Percentiles rank a stretch among this genome's conserved stretches.
Conservation (phyloP, 2,329 filamentous ascomycete genomes). For the Xylariaceae sp. region DNA sequence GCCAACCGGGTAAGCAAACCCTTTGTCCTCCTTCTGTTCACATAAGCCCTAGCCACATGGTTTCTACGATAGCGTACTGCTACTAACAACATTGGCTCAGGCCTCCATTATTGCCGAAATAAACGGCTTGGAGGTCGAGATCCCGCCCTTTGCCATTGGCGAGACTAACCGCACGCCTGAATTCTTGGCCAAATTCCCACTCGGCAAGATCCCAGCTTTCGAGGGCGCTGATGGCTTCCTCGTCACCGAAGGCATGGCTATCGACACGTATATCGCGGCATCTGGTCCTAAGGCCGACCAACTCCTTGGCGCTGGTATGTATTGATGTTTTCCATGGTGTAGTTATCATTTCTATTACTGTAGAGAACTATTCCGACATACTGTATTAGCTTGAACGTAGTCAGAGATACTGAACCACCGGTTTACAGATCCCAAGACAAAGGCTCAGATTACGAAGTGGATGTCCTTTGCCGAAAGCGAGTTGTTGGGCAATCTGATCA, state of each 20-base stretch:
- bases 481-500: conserved; percentile 7
- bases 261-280: conserved; percentile 42
- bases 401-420: neutral
- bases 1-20: conserved; percentile 33
- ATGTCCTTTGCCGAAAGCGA: conserved; percentile 38
- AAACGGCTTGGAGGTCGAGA: conserved; percentile 37
- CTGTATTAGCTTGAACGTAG: too few species aligned
- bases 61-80: neutral
- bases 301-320: conserved; percentile 36
- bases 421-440: conserved; percentile 33
- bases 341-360: neutral
- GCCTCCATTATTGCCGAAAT: conserved; percentile 34
- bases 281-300: conserved; percentile 40
- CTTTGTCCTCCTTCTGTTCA: neutral
- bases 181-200: conserved; percentile 46
- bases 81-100: conserved; percentile 23
- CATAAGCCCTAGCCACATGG: neutral
- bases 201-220: conserved; percentile 48
- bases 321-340: neutral
- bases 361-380: neutral
- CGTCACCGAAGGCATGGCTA: conserved; percentile 43
- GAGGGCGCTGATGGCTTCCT: conserved; percentile 43
- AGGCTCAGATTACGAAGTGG: conserved; percentile 43
- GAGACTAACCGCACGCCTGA: conserved; percentile 41
- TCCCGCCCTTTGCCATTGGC: conserved; percentile 37